Evolutionary conservation across 106 monocot genomes (phyloP), one percentile per base, ranked within the genome.

Genomic region (Xerophyta viscosa): DNA sequence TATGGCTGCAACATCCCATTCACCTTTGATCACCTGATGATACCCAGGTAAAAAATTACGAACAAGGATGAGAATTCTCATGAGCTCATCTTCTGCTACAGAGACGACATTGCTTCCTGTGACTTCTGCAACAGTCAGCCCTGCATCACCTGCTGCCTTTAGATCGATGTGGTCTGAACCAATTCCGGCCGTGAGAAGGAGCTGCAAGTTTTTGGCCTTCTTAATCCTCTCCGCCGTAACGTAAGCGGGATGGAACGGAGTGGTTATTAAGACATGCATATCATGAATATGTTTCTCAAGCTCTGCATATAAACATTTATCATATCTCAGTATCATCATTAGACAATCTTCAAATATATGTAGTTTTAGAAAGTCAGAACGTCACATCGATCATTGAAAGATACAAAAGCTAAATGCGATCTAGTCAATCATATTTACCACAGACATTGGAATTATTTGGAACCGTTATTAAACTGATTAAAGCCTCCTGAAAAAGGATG

Each of bases 171-270:
- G 96, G 45, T 96, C 96, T 3, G 96, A 96, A 15, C 96, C 96
- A 18, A 96, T 96, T 17, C 96, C 96, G 23, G 96, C 96, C n/a
- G 96, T 96, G 24, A 96, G 75, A 44, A 96, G 81, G 12, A 96
- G 75, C 43, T 89, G 68, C 24, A 96, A 49, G 46, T 96, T 96
- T 54, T 88, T 96, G 11, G 96, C 96, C 60, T 71, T 78, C 76
- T 82, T 85, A 31, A 96, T 89, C 56, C 84, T 81, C 36, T 89
- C 88, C 2, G 76, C 84, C 0, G 81, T 85, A 9, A 96, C 85
- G 57, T 96, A 96, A 6, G 96, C 96, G 4, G 96, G 96, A 44
- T 96, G 96, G 72, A 96, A 89, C 23, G 96, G 96, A 13, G 96
- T 96, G n/a, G 89, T 70, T 44, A 96, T 96, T 4, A 96, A 56